phyloP scores from a whole-genome alignment of 768 basidiomycete genomes.

The Serendipita indica region DNA sequence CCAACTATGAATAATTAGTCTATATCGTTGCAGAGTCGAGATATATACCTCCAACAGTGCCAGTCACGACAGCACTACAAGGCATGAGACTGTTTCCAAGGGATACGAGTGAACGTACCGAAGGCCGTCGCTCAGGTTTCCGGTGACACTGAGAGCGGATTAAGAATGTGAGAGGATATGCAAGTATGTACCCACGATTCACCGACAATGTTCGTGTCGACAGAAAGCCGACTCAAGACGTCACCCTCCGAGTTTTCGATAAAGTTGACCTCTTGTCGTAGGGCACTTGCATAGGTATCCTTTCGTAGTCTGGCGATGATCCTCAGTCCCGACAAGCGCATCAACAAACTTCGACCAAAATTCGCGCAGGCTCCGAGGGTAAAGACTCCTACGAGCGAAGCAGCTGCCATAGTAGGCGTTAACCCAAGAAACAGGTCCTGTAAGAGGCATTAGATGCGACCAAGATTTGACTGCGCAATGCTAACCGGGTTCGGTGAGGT shows the following conservation, averaged over 20 bases:
- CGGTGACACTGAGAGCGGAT: slow-evolving; percentile 25
- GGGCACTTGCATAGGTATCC: slow-evolving; percentile 65
- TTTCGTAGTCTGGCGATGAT: slow-evolving; percentile 82
- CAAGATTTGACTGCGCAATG: slow-evolving; percentile 14
- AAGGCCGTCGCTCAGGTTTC: slow-evolving; percentile 33
- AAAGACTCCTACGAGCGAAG: slow-evolving; percentile 55
- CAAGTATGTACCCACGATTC: slow-evolving; percentile 43
- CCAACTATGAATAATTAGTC: slow-evolving; percentile 39
- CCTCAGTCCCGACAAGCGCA: slow-evolving; percentile 63
- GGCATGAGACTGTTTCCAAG: slow-evolving; percentile 44
- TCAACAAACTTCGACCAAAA: slow-evolving; percentile 65
- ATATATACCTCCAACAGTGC: slow-evolving; percentile 68
- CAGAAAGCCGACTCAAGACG: slow-evolving; percentile 77
- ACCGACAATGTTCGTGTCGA: slow-evolving; percentile 86
- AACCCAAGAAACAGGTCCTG: slow-evolving; percentile 71
- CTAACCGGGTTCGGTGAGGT: slow-evolving; percentile 54
- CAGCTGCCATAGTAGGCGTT: slow-evolving; percentile 67
- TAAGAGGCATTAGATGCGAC: neutral
- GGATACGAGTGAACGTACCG: slow-evolving; percentile 19
- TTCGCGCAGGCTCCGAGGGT: slow-evolving; percentile 81
- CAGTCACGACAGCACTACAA: slow-evolving; percentile 74
- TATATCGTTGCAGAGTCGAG: neutral
- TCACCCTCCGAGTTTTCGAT: slow-evolving; percentile 90
- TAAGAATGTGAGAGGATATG: slow-evolving; percentile 8
- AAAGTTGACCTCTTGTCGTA: slow-evolving; percentile 83